These are phyloP conservation scores for Fusarium duplospermum DNA, from an alignment of 2,329 filamentous ascomycete genomes.

Conservation along the genomic window DNA sequence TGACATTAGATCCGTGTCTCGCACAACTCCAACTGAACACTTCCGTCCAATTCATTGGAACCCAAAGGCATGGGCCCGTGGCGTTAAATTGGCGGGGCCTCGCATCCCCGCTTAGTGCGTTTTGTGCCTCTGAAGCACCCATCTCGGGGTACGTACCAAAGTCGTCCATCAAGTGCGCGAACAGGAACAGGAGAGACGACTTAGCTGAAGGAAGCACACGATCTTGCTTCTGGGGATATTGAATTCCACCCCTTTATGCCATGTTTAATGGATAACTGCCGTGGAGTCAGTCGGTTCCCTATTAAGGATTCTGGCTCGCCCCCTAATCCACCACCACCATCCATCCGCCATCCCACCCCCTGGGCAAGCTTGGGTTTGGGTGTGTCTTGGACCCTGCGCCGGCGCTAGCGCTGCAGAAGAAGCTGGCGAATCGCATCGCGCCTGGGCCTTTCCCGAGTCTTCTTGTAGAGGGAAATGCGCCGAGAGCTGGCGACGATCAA, in stretches of 20 bases:
- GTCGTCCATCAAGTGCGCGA: background rate
- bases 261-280: background rate
- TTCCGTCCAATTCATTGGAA: conserved; percentile 1
- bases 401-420: conserved; percentile 26
- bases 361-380: conserved; percentile 1
- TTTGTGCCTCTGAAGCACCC: conserved; percentile 16
- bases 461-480: conserved; percentile 27
- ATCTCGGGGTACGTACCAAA: background rate
- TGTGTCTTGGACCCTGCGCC: conserved; percentile 42
- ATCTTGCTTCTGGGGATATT: background rate
- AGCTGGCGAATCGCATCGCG: conserved; percentile 24
- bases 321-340: conserved; percentile 14
- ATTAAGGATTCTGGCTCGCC: conserved; percentile 22
- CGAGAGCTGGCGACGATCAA: conserved; percentile 16
- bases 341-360: conserved; percentile 6
- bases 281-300: conserved; percentile 10
- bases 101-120: conserved; percentile 29
- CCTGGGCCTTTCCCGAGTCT: conserved; percentile 10
- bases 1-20: background rate
- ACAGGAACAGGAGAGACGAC: background rate
- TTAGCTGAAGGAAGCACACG: background rate
- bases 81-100: conserved; percentile 37
- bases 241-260: background rate
- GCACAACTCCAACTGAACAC: background rate
- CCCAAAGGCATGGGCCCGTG: conserved; percentile 24